Evolutionary conservation across 345 rosid species (phyloP).

Genomic region (Boechera retrofracta): DNA sequence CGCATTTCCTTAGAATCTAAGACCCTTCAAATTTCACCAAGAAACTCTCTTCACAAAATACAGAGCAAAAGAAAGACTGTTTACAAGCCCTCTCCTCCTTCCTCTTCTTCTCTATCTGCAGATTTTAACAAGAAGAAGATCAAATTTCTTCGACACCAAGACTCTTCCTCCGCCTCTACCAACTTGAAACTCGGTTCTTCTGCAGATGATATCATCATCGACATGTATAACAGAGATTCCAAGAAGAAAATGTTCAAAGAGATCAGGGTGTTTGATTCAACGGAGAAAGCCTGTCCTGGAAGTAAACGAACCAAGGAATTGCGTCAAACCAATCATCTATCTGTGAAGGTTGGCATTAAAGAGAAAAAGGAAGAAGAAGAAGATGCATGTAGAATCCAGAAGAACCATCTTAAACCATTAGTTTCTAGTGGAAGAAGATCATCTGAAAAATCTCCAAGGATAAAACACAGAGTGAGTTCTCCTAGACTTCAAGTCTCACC

Average conservation of each 20-base stretch:
- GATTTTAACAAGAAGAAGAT: constrained; percentile 28
- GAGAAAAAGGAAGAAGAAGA: constrained; percentile 10
- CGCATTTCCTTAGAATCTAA: constrained; percentile 8
- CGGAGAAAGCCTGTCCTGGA: constrained; percentile 37
- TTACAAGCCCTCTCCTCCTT: constrained; percentile 53
- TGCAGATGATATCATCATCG: constrained; percentile 43
- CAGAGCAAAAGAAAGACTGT: constrained; percentile 52
- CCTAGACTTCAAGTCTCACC: constrained; percentile 50
- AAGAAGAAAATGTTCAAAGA: constrained; percentile 39
- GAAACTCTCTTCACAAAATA: constrained; percentile 48
- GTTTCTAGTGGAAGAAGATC: constrained; percentile 42
- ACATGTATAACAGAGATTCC: constrained; percentile 41
- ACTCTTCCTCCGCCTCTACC: constrained; percentile 48
- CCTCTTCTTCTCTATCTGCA: constrained; percentile 27
- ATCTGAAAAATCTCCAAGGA: constrained; percentile 36
- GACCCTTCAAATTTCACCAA: constrained; percentile 43
- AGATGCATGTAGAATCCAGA: constrained; percentile 15
- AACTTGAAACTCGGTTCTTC: constrained; percentile 41
- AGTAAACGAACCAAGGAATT: constrained; percentile 21
- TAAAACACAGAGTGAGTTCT: constrained; percentile 60
- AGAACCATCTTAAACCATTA: constrained; percentile 25
- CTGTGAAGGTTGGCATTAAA: constrained; percentile 16
- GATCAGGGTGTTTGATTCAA: constrained; percentile 37
- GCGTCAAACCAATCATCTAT: constrained; percentile 9
- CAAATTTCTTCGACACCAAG: constrained; percentile 3